These are phyloP conservation scores for Trichoderma sp. DNA, from an alignment of 2,329 filamentous ascomycete species.

Conservation along the genomic window DNA sequence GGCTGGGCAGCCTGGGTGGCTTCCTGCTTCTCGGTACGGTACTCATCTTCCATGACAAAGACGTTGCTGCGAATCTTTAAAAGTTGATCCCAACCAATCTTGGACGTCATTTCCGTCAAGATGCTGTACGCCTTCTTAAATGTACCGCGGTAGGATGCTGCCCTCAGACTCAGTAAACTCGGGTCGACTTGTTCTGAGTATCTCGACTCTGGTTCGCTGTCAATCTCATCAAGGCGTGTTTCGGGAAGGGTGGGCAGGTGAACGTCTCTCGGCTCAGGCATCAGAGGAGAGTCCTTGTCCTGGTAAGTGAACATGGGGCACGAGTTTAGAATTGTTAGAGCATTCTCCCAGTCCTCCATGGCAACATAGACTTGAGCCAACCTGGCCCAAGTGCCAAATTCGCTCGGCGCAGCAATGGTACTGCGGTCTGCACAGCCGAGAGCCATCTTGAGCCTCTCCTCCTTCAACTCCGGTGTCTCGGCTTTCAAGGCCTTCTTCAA, in stretches of 20 bases:
- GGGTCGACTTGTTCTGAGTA: constrained; percentile 85
- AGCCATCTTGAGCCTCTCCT: constrained; percentile 76
- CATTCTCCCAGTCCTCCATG: constrained; percentile 95
- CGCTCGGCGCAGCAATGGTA: constrained; percentile 91
- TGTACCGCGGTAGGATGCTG: constrained; percentile 87
- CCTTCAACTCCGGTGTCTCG: constrained; percentile 52
- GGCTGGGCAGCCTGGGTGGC: constrained; percentile 44
- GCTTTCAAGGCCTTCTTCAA: constrained; percentile 72
- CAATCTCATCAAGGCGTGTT: constrained; percentile 91
- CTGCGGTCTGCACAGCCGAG: constrained; percentile 91
- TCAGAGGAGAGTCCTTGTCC: constrained; percentile 91
- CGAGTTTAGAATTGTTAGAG: constrained; percentile 91
- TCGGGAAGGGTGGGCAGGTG: constrained; percentile 84
- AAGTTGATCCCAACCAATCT: constrained; percentile 97
- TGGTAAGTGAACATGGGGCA: constrained; percentile 99
- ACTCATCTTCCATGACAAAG: constrained; percentile 99
- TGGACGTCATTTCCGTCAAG: constrained; percentile 90
- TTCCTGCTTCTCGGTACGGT: constrained; percentile 80
- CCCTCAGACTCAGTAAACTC: constrained; percentile 79
- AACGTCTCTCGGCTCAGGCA: constrained; percentile 89
- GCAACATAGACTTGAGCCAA: constrained; percentile 91
- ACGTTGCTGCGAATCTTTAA: constrained; percentile 93
- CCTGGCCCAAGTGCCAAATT: constrained; percentile 95
- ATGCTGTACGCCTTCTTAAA: constrained; percentile 94
- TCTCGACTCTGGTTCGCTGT: constrained; percentile 80